Conservation (phyloP, 768 basidiomycete genomes). For the Atractiella rhizophila region DNA sequence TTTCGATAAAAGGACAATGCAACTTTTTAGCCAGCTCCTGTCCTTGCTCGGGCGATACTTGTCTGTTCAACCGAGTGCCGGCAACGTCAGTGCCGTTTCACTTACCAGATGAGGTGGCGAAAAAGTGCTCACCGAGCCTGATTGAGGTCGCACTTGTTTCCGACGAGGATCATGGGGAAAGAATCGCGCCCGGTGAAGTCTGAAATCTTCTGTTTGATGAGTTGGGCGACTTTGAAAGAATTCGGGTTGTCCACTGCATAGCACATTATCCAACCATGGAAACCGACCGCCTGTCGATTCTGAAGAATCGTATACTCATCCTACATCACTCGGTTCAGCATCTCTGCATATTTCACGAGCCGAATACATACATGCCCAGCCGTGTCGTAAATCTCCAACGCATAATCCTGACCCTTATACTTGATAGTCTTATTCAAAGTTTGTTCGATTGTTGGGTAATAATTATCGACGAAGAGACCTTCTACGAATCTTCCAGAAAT, state of each 20-base stretch:
- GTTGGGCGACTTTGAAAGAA: slow-evolving; percentile 84
- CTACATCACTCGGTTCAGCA: slow-evolving; percentile 23
- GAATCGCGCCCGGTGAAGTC: slow-evolving; percentile 58
- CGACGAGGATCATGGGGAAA: slow-evolving; percentile 82
- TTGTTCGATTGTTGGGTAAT: slow-evolving; percentile 86
- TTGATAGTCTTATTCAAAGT: slow-evolving; percentile 32
- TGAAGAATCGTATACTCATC: slow-evolving; percentile 91
- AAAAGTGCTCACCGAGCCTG: slow-evolving; percentile 38
- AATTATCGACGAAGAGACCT: slow-evolving; percentile 66
- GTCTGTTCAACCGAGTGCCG: slow-evolving; percentile 5
- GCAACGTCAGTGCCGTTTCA: not conserved
- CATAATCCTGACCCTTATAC: slow-evolving; percentile 71
- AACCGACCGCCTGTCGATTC: slow-evolving; percentile 72
- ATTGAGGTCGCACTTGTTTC: slow-evolving; percentile 64
- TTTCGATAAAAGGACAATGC: slow-evolving; percentile 12
- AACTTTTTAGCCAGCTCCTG: slow-evolving; percentile 10
- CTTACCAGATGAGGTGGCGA: not conserved
- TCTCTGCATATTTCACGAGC: not conserved
- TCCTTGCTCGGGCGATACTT: slow-evolving; percentile 15
- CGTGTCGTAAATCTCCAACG: slow-evolving; percentile 92
- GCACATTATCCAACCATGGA: slow-evolving; percentile 81
- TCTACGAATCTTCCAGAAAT: slow-evolving; percentile 80
- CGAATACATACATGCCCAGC: slow-evolving; percentile 42
- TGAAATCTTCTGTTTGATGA: slow-evolving; percentile 77
- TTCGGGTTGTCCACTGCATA: slow-evolving; percentile 73